A percentile compares a stretch with the other conserved stretches of the same genome.
Evolutionary conservation across 345 rosid genomes (phyloP).

Genomic region (Mangifera indica): DNA sequence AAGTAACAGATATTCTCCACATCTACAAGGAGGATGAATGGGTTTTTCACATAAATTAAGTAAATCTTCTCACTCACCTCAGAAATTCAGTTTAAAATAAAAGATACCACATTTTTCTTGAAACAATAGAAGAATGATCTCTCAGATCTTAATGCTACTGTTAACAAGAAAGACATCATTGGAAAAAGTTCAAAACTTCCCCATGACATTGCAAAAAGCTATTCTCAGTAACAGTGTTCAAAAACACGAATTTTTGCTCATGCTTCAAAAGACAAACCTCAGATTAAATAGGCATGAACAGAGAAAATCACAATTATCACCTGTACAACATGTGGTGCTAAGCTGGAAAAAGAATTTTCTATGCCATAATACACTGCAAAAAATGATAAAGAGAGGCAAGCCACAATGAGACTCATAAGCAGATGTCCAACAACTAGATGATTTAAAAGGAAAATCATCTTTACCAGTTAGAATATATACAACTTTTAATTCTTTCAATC

Average conservation of each 20-base stretch:
- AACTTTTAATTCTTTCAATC: slow-evolving; percentile 58
- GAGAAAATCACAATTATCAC: slow-evolving; percentile 30
- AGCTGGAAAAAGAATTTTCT: slow-evolving; percentile 59
- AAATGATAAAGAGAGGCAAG: slow-evolving; percentile 16
- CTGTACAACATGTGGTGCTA: slow-evolving; percentile 77
- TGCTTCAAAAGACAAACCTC: slow-evolving; percentile 3
- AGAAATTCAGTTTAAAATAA: background rate
- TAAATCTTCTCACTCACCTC: background rate
- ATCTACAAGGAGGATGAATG: background rate
- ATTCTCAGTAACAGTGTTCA: background rate
- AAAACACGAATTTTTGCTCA: background rate
- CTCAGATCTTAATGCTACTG: background rate
- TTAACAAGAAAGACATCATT: background rate
- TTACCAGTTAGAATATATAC: slow-evolving; percentile 61
- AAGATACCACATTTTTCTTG: background rate
- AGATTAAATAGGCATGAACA: background rate
- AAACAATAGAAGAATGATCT: background rate
- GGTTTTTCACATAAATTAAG: background rate
- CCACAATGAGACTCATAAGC: slow-evolving; percentile 10
- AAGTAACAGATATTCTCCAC: background rate
- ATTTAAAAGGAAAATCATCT: slow-evolving; percentile 9
- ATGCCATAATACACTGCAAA: slow-evolving; percentile 78
- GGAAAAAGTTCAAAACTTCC: background rate
- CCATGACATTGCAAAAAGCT: background rate
- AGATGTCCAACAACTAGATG: slow-evolving; percentile 10